Evolutionary conservation across 163 green algal genomes (phyloP), one percentile per base, ranked within the genome.

Genomic region (Scenedesmus sp.): DNA sequence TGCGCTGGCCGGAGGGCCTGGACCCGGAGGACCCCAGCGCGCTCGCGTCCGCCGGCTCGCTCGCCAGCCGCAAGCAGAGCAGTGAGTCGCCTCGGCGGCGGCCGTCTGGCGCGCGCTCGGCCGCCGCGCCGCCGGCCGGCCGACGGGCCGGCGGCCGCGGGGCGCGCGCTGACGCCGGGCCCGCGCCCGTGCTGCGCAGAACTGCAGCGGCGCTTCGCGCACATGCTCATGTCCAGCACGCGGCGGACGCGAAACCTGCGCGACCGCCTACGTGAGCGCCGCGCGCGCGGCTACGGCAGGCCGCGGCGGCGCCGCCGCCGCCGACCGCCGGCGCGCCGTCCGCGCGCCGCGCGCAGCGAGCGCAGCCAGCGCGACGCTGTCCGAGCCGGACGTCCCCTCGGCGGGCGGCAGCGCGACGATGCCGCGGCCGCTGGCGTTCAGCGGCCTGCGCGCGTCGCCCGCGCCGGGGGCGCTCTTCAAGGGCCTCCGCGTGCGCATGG

Each of bases 401-500:
- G 29, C 45, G 31, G 29, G 42, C 33, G 58, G 26, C 58, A 66
- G 11, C 26, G 29, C 56, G 24, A 14, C 39, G 56, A 28, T 63
- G 56, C 56, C n/a, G 28, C 56, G 39, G 56, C 15, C 56, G 9
- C 28, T 64, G 56, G 56, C 56, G 10, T 39, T 31, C 3, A 34
- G 31, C 17, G 58, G 58, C n/a, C 31, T 66, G 2, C 39, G n/a
- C 9, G 20, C 36, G 17, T 22, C 33, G 15, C 62, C 36, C 1
- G 2, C 36, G 18, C 24, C 44, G 2, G 39, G 13, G 24, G 11
- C 15, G 18, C 69, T 81, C 13, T 87, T 89, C 70, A 75, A 76
- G 26, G 85, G 85, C 22, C 60, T 90, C 28, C 67, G 80, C 3
- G 86, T 90, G 70, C 86, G 83, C 45, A 90, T 90, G 85, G 85